A percentile compares a stretch with the other conserved stretches of the same genome.
These are phyloP conservation scores for Fusarium oligoseptatum DNA, from an alignment of 2,329 filamentous ascomycete genomes.

Conservation along the genomic window DNA sequence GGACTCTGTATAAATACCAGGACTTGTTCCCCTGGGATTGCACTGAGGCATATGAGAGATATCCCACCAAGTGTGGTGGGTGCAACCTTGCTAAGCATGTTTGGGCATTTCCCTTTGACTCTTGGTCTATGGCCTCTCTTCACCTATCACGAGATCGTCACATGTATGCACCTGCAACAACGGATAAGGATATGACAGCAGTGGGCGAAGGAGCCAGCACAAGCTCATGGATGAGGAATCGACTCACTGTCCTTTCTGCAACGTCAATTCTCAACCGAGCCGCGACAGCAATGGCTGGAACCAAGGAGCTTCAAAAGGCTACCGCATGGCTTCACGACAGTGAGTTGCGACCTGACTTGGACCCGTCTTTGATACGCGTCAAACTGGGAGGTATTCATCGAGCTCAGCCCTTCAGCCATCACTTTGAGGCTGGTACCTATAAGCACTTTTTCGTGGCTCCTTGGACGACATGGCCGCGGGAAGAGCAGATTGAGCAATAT, in stretches of 20 bases:
- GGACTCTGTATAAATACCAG: constrained; percentile 55
- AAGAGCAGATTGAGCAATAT: constrained; percentile 38
- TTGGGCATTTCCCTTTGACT: constrained; percentile 60
- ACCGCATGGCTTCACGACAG: constrained; percentile 53
- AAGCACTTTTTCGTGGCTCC: constrained; percentile 48
- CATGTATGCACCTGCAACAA: constrained; percentile 49
- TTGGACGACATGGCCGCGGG: constrained; percentile 40
- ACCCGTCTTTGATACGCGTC: constrained; percentile 47
- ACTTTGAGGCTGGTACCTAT: constrained; percentile 51
- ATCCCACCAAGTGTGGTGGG: constrained; percentile 53
- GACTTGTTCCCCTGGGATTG: constrained; percentile 62
- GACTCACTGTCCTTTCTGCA: constrained; percentile 52
- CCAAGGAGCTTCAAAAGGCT: constrained; percentile 42
- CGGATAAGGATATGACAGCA: constrained; percentile 17
- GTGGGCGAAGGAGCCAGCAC: constrained; percentile 34
- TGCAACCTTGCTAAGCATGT: constrained; percentile 61
- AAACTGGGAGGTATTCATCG: constrained; percentile 59
- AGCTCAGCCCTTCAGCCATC: constrained; percentile 57
- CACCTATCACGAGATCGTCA: constrained; percentile 54
- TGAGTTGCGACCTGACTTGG: constrained; percentile 8
- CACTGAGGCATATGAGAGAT: constrained; percentile 57
- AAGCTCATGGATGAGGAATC: constrained; percentile 52
- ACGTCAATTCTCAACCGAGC: constrained; percentile 48
- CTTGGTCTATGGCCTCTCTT: constrained; percentile 57
- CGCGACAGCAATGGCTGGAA: constrained; percentile 54